phyloP scores from a whole-genome alignment of 768 basidiomycete species.

The Suillus plorans region DNA sequence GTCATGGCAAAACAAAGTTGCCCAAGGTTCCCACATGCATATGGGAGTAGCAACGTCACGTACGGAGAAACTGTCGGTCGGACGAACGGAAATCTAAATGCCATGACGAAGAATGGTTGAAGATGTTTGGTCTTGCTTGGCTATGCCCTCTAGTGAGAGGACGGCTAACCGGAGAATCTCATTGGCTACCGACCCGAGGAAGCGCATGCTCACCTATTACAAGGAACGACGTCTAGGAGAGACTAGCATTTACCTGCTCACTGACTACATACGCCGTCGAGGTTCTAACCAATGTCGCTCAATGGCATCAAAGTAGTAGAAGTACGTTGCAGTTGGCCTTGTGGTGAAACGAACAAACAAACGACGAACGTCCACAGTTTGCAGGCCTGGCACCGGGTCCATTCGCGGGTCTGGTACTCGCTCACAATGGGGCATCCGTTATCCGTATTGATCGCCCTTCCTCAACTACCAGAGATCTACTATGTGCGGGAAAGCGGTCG shows the following conservation, averaged over 20 bases:
- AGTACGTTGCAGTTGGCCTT: slow-evolving; percentile 20
- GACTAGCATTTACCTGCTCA: background rate
- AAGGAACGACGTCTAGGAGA: background rate
- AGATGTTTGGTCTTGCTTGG: slow-evolving; percentile 6
- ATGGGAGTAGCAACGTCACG: too few relatives aligned
- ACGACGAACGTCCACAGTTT: slow-evolving; percentile 45
- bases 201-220: background rate
- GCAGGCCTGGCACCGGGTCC: slow-evolving; percentile 83
- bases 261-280: background rate
- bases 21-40: too few relatives aligned
- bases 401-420: slow-evolving; percentile 73
- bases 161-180: background rate
- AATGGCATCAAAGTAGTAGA: slow-evolving; percentile 52
- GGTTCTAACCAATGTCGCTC: slow-evolving; percentile 40
- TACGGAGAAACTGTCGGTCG: too few relatives aligned
- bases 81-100: too few relatives aligned
- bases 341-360: background rate
- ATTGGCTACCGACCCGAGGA: background rate
- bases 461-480: slow-evolving; percentile 44
- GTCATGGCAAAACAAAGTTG: too few relatives aligned
- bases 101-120: too few relatives aligned
- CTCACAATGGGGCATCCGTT: slow-evolving; percentile 79
- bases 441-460: slow-evolving; percentile 70
- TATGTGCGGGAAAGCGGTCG: slow-evolving; percentile 78
- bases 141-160: background rate